Evolutionary conservation across 2,329 filamentous ascomycete species (phyloP), one percentile per base, ranked within the genome.

Genomic region (Ascochyta fabae): DNA sequence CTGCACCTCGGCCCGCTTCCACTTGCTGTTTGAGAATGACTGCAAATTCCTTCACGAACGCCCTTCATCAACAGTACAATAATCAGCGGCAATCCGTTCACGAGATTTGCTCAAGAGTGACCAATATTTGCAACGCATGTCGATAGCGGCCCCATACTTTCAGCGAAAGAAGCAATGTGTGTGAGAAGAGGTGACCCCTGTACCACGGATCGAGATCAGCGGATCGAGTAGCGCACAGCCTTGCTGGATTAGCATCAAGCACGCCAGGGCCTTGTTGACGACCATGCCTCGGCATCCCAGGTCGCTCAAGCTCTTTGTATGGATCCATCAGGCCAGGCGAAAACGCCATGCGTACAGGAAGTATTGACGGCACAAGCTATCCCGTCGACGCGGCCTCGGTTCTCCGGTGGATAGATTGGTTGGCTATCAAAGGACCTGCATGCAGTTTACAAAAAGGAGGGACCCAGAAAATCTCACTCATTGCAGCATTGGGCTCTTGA

Each of bases 1-100:
- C n/a, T 53, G 43, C 50, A 44, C 51, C 51, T 54, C 51, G 51
- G 51, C 51, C 45, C 39, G 51, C 39, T 24, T 48, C 19, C 22
- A 34, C 51, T 26, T 48, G 9, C 39, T 19, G 13, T 26, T 26
- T 34, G 9, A 8, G 39, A 34, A 13, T 15, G 6, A 26, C 24
- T 3, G 8, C 8, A 4, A 7, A 9, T 31, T 43, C 39, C 24
- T 38, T 27, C 34, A 23, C 10, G 15, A 39, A 43, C 38, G 24
- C 15, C 33, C 22, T 23, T 31, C 33, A 4, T 12, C 26, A 51
- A 13, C 13, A 24, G 22, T 13, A 10, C 22, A 16, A 22, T 27
- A 23, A 22, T 24, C 23, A 15, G 12, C 22, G 19, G 19, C 8
- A 16, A 12, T 6, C 9, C 19, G 12, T 9, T 12, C 12, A 31